phyloP scores from a whole-genome alignment of 164 flowering plant species.

The Cinnamomum micranthum region DNA sequence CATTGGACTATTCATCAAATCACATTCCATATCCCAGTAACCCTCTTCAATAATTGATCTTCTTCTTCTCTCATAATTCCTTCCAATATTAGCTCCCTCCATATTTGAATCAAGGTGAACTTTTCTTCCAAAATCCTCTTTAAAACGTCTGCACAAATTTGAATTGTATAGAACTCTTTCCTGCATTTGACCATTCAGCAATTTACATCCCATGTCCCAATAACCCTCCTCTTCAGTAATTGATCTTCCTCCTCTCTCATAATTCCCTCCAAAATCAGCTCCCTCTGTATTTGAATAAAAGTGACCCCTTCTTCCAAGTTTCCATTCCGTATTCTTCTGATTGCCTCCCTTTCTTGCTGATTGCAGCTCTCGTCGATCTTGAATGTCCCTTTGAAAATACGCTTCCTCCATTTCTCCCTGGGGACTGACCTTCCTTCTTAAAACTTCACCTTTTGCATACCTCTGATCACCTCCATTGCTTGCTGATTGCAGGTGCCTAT shows the following conservation, averaged over 20 bases:
- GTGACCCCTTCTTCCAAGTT: slow-evolving; percentile 7
- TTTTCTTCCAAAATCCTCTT: slow-evolving; percentile 8
- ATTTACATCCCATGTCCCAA: neutral
- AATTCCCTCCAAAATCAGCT: neutral
- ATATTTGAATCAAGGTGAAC: neutral
- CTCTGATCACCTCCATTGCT: neutral
- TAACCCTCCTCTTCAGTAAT: neutral
- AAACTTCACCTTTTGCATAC: neutral
- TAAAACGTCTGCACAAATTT: neutral
- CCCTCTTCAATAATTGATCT: neutral
- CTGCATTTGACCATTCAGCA: neutral
- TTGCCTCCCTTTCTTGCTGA: neutral
- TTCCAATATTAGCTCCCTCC: neutral
- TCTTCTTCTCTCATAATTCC: neutral
- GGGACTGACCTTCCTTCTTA: neutral
- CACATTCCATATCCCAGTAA: neutral
- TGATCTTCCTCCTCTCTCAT: slow-evolving; percentile 1
- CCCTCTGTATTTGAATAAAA: neutral
- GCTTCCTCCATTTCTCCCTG: neutral
- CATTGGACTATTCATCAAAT: neutral
- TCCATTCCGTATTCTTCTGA: slow-evolving; percentile 6
- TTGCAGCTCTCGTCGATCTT: neutral
- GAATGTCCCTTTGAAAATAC: neutral
- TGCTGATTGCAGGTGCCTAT: neutral
- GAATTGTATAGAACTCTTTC: neutral